Base-by-base conservation (phyloP, 176 grass and related monocot species). In the Eragrostis curvula region DNA sequence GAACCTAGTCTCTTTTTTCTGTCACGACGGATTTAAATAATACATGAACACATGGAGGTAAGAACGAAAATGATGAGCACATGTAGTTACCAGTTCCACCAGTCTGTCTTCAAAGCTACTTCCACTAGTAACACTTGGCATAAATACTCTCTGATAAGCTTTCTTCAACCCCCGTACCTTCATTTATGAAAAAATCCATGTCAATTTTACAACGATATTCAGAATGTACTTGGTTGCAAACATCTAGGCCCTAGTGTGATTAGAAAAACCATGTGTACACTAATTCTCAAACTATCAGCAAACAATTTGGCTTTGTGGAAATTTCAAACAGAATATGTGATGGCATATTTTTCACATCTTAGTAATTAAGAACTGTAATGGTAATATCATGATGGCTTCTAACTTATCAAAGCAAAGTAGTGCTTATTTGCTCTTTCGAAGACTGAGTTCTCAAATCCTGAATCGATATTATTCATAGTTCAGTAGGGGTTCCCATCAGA, bases 61-160 rank as follows among this genome's bases (percentile, higher is more conserved):
- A 55, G 39, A 83, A 28, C 24, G 3, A 63, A 65, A 72, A 56
- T 15, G 20, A 70, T 25, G 29, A 23, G 47, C 56, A 75, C 75
- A 45, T 17, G 44, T 81, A 53, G 46, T 77, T 95, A 96, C 93
- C 87, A 93, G 46, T 93, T 88, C 84, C 78, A 76, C 59, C n/a
- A 98, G 83, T 28, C 89, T 62, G 42, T 95, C 93, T 23, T 93
- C 90, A 83, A 98, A 87, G 57, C 73, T 82, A 66, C 73, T 73
- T 17, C 79, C 79, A 43, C 68, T 88, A 79, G 52, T 28, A 68
- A 62, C 57, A 65, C 52, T 71, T 84, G 88, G 74, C 90, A 98
- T 91, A 81, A 98, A 98, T 83, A 98, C 83, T 88, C 90, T 91
- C 73, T 73, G 79, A 80, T 95, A 98, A 50, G 96, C 89, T 77